Percentiles rank a stretch among this genome's conserved stretches.
phyloP scores from a whole-genome alignment of 495 filamentous ascomycete species.

The Penicillium roqueforti region DNA sequence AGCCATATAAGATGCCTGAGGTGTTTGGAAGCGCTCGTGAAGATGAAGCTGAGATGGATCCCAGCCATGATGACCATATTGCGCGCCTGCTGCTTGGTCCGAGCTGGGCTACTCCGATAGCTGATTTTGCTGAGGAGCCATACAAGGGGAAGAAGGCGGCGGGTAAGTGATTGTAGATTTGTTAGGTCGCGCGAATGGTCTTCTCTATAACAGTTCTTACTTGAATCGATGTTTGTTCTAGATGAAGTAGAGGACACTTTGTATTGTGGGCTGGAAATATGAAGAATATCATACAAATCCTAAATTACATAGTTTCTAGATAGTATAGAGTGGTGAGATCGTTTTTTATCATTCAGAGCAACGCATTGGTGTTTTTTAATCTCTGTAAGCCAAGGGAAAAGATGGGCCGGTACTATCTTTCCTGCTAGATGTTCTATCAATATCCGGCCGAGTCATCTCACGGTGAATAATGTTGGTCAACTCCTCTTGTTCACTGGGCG shows the following conservation, averaged over 20 bases:
- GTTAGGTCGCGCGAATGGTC: no score
- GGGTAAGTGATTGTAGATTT: background rate
- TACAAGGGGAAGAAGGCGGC: background rate
- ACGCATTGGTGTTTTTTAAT: background rate
- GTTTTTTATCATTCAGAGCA: background rate
- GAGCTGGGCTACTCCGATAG: background rate
- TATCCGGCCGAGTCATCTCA: slow-evolving; percentile 13
- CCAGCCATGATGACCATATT: background rate
- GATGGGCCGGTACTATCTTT: slow-evolving; percentile 11
- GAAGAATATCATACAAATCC: no score
- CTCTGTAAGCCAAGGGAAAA: slow-evolving; percentile 13
- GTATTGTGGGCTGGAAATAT: background rate
- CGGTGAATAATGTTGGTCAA: slow-evolving; percentile 13
- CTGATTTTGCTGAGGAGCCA: background rate
- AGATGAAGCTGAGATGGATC: background rate
- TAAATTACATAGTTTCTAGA: no score
- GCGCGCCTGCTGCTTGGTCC: background rate
- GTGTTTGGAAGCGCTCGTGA: background rate
- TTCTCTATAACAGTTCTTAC: background rate
- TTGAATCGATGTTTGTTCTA: background rate
- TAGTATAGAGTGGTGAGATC: background rate
- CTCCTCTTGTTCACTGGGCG: slow-evolving; percentile 9
- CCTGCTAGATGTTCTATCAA: slow-evolving; percentile 1
- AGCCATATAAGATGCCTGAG: background rate
- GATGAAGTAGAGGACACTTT: no score